phyloP scores from a whole-genome alignment of 2,329 filamentous ascomycete genomes.

The Triangularia verruculosa region DNA sequence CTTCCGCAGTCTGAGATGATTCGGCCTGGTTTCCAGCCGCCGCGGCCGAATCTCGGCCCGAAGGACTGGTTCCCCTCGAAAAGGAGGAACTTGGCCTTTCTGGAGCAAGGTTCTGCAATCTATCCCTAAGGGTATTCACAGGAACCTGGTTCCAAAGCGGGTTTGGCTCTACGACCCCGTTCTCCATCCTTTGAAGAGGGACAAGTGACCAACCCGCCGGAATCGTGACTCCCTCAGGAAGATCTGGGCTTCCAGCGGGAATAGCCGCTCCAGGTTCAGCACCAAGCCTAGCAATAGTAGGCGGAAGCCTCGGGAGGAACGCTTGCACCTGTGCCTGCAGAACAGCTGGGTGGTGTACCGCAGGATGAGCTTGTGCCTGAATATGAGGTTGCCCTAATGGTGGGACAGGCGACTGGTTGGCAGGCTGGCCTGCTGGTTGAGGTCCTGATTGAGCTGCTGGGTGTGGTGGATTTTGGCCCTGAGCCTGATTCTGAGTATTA shows the following conservation, averaged over 20 bases:
- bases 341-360: constrained; percentile 21
- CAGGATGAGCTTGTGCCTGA: constrained; percentile 14
- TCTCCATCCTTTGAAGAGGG: constrained; percentile 56
- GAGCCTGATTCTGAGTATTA: neutral
- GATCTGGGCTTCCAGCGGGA: constrained; percentile 57
- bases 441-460: constrained; percentile 10
- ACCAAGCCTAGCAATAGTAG: constrained; percentile 44
- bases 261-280: constrained; percentile 48
- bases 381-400: constrained; percentile 1
- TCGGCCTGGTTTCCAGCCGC: neutral
- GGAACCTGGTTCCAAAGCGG: constrained; percentile 8
- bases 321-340: constrained; percentile 20
- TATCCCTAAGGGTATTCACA: neutral
- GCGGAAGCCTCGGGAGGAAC: constrained; percentile 14
- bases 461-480: constrained; percentile 6
- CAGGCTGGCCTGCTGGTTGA: neutral
- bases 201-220: constrained; percentile 64
- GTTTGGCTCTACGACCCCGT: constrained; percentile 23
- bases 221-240: constrained; percentile 62
- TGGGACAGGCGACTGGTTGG: neutral
- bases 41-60: neutral
- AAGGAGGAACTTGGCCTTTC: neutral
- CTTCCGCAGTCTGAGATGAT: neutral
- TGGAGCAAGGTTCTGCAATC: neutral
- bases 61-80: neutral